Percentiles rank a stretch among this genome's conserved stretches.
phyloP scores from a whole-genome alignment of 1,284 basidiomycete species.

The Rugiboletus extremiorientalis region DNA sequence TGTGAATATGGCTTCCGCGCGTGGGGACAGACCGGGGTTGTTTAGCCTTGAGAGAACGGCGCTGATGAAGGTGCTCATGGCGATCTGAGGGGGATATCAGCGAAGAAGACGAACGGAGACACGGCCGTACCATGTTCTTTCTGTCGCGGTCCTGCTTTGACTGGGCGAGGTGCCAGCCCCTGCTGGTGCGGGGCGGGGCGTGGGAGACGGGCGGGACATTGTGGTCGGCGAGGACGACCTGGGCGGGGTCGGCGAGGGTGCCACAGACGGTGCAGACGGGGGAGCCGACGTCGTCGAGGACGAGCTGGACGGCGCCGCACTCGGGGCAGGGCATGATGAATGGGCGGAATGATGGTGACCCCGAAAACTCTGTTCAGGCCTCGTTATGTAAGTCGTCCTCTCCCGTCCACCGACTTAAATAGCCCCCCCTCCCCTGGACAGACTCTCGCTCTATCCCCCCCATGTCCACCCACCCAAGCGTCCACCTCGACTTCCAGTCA shows the following conservation, averaged over 20 bases:
- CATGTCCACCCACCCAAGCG: constrained; percentile 42
- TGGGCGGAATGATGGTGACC: no score
- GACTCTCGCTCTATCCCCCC: constrained; percentile 23
- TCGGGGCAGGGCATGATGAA: constrained; percentile 40
- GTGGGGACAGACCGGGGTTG: constrained; percentile 54
- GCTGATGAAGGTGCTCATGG: constrained; percentile 60
- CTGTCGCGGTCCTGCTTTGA: constrained; percentile 58
- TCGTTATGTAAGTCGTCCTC: no score
- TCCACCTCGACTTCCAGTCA: constrained; percentile 52
- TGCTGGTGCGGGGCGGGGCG: constrained; percentile 36
- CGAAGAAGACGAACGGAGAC: background rate
- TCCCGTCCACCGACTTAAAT: no score
- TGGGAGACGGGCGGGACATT: constrained; percentile 36
- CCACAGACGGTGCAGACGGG: constrained; percentile 65
- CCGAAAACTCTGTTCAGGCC: no score
- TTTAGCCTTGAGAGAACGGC: constrained; percentile 56
- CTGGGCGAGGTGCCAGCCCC: constrained; percentile 57
- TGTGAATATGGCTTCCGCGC: constrained; percentile 63
- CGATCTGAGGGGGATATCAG: constrained; percentile 42
- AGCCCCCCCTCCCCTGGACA: constrained; percentile 13
- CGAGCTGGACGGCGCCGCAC: constrained; percentile 53
- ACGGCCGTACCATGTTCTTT: constrained; percentile 51
- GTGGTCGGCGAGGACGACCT: constrained; percentile 53
- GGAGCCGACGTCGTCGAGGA: constrained; percentile 57
- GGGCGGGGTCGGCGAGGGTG: constrained; percentile 59